Percentiles rank a stretch among this genome's conserved stretches.
phyloP scores from a whole-genome alignment of 805 yeast genomes.

The Pichia cabralensis region DNA sequence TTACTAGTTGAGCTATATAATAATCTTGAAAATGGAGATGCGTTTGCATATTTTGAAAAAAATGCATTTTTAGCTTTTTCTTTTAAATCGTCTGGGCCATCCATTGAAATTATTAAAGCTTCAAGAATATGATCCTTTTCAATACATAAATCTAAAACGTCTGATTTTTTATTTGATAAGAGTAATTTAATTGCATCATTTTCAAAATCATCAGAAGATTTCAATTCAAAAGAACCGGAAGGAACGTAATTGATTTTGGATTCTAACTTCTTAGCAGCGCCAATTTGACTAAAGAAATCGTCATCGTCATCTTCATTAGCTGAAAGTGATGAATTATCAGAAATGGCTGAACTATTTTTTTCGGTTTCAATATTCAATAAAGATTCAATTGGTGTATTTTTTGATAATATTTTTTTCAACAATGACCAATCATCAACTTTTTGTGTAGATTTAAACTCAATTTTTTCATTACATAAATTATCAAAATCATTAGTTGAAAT shows the following conservation, averaged over 20 bases:
- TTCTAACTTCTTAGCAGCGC: conserved; percentile 12
- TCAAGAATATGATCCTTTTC: conserved; percentile 57
- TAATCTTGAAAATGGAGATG: conserved; percentile 58
- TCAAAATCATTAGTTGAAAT: conserved; percentile 44
- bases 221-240: conserved; percentile 39
- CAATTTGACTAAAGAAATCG: conserved; percentile 30
- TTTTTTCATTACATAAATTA: conserved; percentile 45
- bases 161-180: conserved; percentile 49
- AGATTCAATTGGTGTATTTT: conserved; percentile 9
- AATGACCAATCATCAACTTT: conserved; percentile 49
- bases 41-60: conserved; percentile 44
- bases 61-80: conserved; percentile 63
- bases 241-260: conserved; percentile 32
- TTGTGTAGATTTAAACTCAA: conserved; percentile 29
- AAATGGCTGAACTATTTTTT: conserved; percentile 4
- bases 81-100: conserved; percentile 52
- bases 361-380: conserved; percentile 1
- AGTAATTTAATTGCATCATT: conserved; percentile 42
- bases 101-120: conserved; percentile 72
- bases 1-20: conserved; percentile 53
- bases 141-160: conserved; percentile 62
- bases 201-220: conserved; percentile 25
- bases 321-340: conserved; percentile 12
- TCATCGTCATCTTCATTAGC: conserved; percentile 23
- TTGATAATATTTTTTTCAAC: conserved; percentile 39